Base-by-base conservation (phyloP, 371 early-diverging fungal species). In the Actinomucor elegans region DNA sequence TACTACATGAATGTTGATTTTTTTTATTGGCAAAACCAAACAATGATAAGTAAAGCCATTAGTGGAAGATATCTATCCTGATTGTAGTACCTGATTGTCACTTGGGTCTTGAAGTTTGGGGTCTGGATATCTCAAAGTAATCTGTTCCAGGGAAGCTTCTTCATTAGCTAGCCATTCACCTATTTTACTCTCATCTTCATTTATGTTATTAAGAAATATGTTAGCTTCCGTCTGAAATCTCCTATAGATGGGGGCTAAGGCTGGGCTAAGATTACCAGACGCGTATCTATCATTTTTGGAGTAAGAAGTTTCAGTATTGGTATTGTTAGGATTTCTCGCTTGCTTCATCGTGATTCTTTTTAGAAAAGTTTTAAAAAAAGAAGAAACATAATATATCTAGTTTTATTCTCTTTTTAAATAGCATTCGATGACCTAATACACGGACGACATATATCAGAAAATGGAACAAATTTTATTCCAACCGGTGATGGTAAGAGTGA, bases 141-240 rank as follows among this genome's bases (percentile, higher is more conserved):
- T 15, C 14, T 36, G 23, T 1, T 43, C 38, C 50, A 55, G 34
- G 1, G 41, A 47, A 3, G 57, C 67, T 35, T 71, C 69, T 52
- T 71, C 72, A 23, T 61, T 34, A 10, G 59, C 72, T 27, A 71
- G 28, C 72, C 72, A 71, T 20, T 52, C 53, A 43, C 48, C 45
- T 20, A 64, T 59, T 6, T 23, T 5, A 21, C 3, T 37, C 7
- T 21, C n/a, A 15, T 5, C 14, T 17, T 46, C 46, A 26, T 4
- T 48, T 2, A 34, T 21, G 32, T 24, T 20, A 5, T 21, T 10
- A 9, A 40, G 21, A 9, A 23, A 4, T 5, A 37, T 20, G 17
- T 23, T 40, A 26, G 26, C 26, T 40, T 40, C 24, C 12, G 24
- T 11, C 21, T 34, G 24, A 23, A 23, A 14, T 47, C 23, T 47